Percentiles rank a stretch among this genome's conserved stretches.
These are phyloP conservation scores for Leptographium procerum DNA, from an alignment of 2,329 filamentous ascomycete species.

Conservation along the genomic window DNA sequence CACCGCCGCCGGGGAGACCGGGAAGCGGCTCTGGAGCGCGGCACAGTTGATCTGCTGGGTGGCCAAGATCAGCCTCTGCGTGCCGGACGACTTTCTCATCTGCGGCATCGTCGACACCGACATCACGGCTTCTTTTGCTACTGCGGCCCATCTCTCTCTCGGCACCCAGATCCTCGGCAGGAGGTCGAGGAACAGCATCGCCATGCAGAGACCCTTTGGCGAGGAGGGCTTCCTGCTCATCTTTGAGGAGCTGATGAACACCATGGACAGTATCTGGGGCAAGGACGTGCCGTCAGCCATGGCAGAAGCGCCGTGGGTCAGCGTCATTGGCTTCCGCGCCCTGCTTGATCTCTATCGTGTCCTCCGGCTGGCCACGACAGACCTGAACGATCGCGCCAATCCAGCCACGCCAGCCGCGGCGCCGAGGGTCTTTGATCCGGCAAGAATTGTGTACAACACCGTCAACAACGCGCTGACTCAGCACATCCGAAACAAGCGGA, in stretches of 20 bases:
- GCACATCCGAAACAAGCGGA: background rate
- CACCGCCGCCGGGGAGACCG: background rate
- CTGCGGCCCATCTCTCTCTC: constrained; percentile 5
- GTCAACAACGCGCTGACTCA: background rate
- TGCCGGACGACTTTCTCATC: constrained; percentile 6
- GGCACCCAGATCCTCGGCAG: constrained; percentile 3
- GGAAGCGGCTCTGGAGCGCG: background rate
- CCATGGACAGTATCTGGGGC: constrained; percentile 2
- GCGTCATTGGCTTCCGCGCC: constrained; percentile 4
- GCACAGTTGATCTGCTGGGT: constrained; percentile 2
- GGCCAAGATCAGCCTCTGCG: constrained; percentile 4
- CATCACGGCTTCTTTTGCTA: constrained; percentile 5
- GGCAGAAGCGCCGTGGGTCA: constrained; percentile 1
- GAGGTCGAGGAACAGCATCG: background rate
- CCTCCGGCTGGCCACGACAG: constrained; percentile 2
- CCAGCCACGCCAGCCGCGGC: too few relatives aligned
- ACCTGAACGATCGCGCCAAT: background rate
- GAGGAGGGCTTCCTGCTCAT: constrained; percentile 5
- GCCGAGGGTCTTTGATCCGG: background rate
- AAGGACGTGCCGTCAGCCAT: background rate
- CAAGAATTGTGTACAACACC: background rate
- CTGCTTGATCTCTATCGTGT: constrained; percentile 4
- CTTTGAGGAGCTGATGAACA: constrained; percentile 2
- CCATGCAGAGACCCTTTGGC: background rate
- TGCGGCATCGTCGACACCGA: constrained; percentile 6